Evolutionary conservation across 495 filamentous ascomycete genomes (phyloP), one percentile per base, ranked within the genome.

Genomic region (Barbatosphaeria neglecta): DNA sequence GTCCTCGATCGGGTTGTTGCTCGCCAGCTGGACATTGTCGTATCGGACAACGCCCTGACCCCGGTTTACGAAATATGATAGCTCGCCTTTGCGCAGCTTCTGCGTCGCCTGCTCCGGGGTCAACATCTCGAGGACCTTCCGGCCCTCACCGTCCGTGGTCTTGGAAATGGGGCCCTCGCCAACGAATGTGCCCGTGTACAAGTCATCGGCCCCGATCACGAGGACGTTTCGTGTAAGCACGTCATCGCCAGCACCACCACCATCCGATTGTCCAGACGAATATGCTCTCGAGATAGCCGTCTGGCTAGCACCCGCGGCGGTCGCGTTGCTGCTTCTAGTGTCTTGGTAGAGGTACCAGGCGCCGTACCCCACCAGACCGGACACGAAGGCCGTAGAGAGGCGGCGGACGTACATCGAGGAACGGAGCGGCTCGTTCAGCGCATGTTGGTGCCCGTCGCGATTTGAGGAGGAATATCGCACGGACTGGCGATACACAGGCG

Each of bases 1-100:
- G 58, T 99, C 92, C 65, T 99, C 92, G 49, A 99, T 99, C 0
- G 92, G 92, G 51, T 95, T 86, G 61, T 99, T 99, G 63, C 87
- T 94, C 2, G 89, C 83, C 47, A 97, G 75, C 63, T 97, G 92
- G 19, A 87, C 85, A n/a, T 95, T 73, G 63, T 99, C 92, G 58
- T 99, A 99, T 37, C 92, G 80, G 50, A 95, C 80, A 28, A 99
- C 90, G 16, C 92, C 92, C 58, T 86, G 76, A 20, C 90, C 92
- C 40, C 92, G 74, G 41, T 89, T 89, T 24, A 99, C 87, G 19
- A 89, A 61, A 62, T 90, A 96, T 37, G 87, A 94, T 63, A 93
- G 79, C 64, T 99, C 90, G 53, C 84, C 86, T 60, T 83, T 80
- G 37, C 93, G 75, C 43, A 99, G 69, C 68, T 88, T 95, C 58